Conservation (phyloP, 495 filamentous ascomycete species). For the Xylaria telfairii region DNA sequence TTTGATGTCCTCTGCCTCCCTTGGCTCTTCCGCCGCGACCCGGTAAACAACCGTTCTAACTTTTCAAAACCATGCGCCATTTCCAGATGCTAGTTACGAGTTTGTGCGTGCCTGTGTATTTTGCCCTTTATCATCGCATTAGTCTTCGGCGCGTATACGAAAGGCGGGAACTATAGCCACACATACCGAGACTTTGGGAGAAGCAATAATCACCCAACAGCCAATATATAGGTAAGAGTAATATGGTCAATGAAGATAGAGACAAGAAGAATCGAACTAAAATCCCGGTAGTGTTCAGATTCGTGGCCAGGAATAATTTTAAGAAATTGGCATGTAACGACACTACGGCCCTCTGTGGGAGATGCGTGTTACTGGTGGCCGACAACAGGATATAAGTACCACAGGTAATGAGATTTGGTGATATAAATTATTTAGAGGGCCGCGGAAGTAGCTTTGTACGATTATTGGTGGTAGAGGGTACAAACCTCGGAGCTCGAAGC, state of each 20-base stretch:
- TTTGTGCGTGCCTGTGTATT: background rate
- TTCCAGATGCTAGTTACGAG: background rate
- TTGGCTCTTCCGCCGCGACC: slow-evolving; percentile 32
- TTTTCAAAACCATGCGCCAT: slow-evolving; percentile 38
- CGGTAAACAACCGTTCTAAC: slow-evolving; percentile 38
- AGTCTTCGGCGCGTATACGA: background rate
- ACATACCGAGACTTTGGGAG: slow-evolving; percentile 1
- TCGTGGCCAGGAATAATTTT: background rate
- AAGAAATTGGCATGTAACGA: slow-evolving; percentile 17
- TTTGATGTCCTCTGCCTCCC: slow-evolving; percentile 29
- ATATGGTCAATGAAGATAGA: background rate
- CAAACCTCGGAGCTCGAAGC: slow-evolving; percentile 3
- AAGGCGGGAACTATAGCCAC: background rate
- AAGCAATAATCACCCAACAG: background rate
- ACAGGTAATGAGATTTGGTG: slow-evolving; percentile 24
- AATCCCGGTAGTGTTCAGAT: background rate
- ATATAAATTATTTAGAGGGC: slow-evolving; percentile 23
- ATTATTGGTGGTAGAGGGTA: slow-evolving; percentile 30
- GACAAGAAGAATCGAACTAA: background rate
- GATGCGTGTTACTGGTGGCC: slow-evolving; percentile 1
- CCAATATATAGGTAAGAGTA: background rate
- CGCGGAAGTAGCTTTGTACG: slow-evolving; percentile 31
- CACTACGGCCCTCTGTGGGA: slow-evolving; percentile 10
- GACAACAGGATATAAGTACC: slow-evolving; percentile 1
- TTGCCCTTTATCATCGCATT: background rate